These are phyloP conservation scores for Waltergamsia citrina DNA, from an alignment of 2,329 filamentous ascomycete genomes.

Conservation along the genomic window DNA sequence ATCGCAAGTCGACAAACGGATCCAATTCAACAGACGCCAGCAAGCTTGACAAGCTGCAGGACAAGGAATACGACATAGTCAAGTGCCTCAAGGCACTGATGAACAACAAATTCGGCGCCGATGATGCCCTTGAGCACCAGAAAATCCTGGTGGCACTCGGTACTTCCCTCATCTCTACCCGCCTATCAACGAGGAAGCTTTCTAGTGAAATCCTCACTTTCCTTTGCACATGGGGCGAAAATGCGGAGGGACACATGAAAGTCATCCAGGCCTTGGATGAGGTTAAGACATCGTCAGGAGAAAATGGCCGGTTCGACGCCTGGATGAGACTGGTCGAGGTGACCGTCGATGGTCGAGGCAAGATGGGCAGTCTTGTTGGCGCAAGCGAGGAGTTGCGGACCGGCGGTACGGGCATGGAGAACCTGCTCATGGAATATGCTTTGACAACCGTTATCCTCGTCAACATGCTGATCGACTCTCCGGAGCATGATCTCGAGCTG, in stretches of 20 bases:
- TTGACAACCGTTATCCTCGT: conserved; percentile 89
- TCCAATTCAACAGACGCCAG: conserved; percentile 52
- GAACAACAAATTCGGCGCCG: conserved; percentile 99
- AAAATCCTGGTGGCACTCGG: conserved; percentile 83
- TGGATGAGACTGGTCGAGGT: conserved; percentile 99
- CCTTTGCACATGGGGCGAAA: conserved; percentile 83
- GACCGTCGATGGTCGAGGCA: conserved; percentile 90
- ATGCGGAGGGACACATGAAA: conserved; percentile 78
- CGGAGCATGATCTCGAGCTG: conserved; percentile 79
- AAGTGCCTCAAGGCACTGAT: conserved; percentile 96
- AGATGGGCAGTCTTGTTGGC: conserved; percentile 96
- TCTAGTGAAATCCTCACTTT: conserved; percentile 96
- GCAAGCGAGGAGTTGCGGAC: conserved; percentile 94
- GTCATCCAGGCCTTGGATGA: conserved; percentile 89
- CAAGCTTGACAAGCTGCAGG: conserved; percentile 66
- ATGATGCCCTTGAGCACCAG: conserved; percentile 85
- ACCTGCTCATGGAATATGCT: conserved; percentile 97
- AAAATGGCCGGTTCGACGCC: conserved; percentile 92
- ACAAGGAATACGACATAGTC: conserved; percentile 92
- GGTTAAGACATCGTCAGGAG: conserved; percentile 77
- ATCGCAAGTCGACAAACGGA: conserved; percentile 71
- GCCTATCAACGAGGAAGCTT: conserved; percentile 84
- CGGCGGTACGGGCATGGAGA: conserved; percentile 97
- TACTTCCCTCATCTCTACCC: conserved; percentile 77
- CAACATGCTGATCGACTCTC: conserved; percentile 93